Percentiles rank a stretch among this genome's conserved stretches.
These are phyloP conservation scores for Cladobotryum protrusum DNA, from an alignment of 2,329 filamentous ascomycete species.

Conservation along the genomic window DNA sequence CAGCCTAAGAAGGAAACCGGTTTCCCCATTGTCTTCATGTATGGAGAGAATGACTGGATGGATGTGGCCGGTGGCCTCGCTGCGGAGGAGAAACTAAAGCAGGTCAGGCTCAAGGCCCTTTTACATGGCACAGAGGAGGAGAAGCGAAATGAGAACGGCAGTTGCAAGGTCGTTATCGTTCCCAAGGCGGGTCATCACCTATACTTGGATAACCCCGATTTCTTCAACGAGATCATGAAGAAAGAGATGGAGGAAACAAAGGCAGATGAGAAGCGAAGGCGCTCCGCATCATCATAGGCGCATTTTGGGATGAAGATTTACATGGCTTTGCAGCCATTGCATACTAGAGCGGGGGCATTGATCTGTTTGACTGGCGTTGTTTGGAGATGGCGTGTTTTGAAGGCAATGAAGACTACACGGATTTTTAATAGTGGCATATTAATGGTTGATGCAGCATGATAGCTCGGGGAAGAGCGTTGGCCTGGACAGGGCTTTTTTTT, in stretches of 20 bases:
- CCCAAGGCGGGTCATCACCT: conserved; percentile 53
- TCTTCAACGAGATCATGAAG: conserved; percentile 48
- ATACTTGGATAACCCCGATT: conserved; percentile 53
- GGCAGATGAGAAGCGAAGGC: conserved; percentile 23
- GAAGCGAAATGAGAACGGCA: conserved; percentile 65
- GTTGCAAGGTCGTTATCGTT: conserved; percentile 76
- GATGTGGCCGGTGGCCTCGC: conserved; percentile 80
- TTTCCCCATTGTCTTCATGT: conserved; percentile 85
- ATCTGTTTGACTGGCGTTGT: neutral
- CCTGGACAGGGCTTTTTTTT: too few relatives aligned
- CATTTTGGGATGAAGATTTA: neutral
- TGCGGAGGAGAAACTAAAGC: conserved; percentile 70
- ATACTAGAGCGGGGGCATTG: neutral
- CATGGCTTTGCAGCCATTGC: neutral
- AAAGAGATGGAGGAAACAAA: conserved; percentile 49
- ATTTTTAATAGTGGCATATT: too few relatives aligned
- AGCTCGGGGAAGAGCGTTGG: too few relatives aligned
- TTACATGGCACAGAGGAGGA: conserved; percentile 60
- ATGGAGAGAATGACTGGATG: conserved; percentile 99
- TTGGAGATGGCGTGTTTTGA: neutral
- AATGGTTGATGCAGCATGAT: too few relatives aligned
- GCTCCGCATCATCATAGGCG: neutral
- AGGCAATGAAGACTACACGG: neutral
- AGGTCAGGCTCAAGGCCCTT: conserved; percentile 56
- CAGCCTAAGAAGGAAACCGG: conserved; percentile 49